Evolutionary conservation across 1,284 basidiomycete species (phyloP), one percentile per base, ranked within the genome.

Genomic region (Naganishia liquefaciens): DNA sequence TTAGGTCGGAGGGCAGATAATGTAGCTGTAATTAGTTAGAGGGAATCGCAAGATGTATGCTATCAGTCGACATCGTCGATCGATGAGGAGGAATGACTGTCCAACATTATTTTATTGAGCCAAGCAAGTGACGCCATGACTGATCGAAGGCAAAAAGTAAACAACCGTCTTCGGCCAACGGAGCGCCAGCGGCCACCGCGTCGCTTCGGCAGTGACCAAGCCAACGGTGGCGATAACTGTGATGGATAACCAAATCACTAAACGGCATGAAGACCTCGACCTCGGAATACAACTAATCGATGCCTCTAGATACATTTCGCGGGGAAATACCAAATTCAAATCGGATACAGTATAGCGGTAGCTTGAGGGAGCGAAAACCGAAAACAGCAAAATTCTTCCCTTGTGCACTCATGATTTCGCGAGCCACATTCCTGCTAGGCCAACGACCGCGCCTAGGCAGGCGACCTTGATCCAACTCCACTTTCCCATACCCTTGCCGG

Each of bases 381-480:
- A 23, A 44, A 11, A 44, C 23, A 44, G 19, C 28, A 33, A 6
- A 50, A 33, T 30, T 51, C 2, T 28, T 19, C 49, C 13, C 13
- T 4, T 4, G 2, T 30, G n/a, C 11, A 7, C 30, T 17, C 33
- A 46, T 11, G n/a, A 43, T 27, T 37, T 39, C 17, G 44, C 42
- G 2, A 60, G 21, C 33, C 44, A 60, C 23, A 49, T 37, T 17
- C 55, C 55, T 37, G 46, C 55, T 9, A 60, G 33, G 21, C 46
- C 55, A 33, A 60, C 46, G 30, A 60, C 46, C 11, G 47, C 44
- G 6, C 55, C 55, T 3, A 60, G 15, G 49, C 55, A 60, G 17
- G 55, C 55, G 27, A 60, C 55, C 46, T 60, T 60, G 46, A 50
- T 9, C n/a, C 46, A 39, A 0, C 55, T 46, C 55, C 55, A 60